Evolutionary conservation across 179 eudicot genomes (phyloP).

Genomic region (Dionaea muscipula): DNA sequence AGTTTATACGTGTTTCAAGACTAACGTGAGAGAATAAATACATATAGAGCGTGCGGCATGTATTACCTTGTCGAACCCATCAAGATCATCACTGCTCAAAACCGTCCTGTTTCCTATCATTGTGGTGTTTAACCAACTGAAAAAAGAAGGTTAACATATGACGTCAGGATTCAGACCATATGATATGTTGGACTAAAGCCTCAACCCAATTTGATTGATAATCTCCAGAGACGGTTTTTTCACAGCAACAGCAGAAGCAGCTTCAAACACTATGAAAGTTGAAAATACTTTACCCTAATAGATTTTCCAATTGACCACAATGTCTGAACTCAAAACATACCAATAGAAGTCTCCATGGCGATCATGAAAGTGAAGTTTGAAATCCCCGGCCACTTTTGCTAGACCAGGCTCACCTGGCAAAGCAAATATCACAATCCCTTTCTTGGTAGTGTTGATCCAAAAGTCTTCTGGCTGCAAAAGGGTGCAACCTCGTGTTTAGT

Average conservation of each 20-base stretch:
- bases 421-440: conserved; percentile 88
- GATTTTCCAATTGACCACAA: no score
- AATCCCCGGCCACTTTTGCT: conserved; percentile 77
- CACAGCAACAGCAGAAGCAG: no score
- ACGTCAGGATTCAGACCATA: background rate
- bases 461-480: conserved; percentile 76
- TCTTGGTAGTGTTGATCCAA: conserved; percentile 89
- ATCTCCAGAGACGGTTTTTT: no score
- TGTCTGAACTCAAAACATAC: conserved; percentile 25
- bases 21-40: no score
- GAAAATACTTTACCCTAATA: no score
- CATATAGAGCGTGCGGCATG: no score
- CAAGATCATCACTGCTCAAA: conserved; percentile 64
- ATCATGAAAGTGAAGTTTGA: conserved; percentile 91
- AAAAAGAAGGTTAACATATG: background rate
- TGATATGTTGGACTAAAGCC: no score
- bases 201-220: no score
- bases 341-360: conserved; percentile 98
- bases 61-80: conserved; percentile 92
- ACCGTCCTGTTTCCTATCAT: conserved; percentile 56
- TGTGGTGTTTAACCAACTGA: conserved; percentile 89
- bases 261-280: no score
- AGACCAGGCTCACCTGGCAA: conserved; percentile 97
- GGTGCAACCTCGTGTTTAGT: background rate
- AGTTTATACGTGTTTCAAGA: no score